Conservation (phyloP, 805 yeast species). For the Candida coleopterorum region DNA sequence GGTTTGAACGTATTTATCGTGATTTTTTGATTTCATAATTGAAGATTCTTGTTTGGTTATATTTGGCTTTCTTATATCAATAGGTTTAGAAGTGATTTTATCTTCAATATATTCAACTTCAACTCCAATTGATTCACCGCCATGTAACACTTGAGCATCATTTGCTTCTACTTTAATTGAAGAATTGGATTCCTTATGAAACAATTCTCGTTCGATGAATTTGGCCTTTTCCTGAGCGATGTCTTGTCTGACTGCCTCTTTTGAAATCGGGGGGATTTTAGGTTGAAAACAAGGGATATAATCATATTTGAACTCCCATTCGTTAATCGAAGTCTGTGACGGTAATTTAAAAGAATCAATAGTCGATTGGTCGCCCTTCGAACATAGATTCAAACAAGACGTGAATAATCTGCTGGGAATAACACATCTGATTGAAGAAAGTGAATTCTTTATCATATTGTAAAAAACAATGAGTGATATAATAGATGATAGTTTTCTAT, state of each 20-base stretch:
- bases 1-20: slow-evolving; percentile 37
- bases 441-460: too few species aligned
- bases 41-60: slow-evolving; percentile 11
- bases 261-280: slow-evolving; percentile 41
- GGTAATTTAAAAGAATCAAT: slow-evolving; percentile 56
- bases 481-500: too few species aligned
- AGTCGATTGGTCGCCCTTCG: slow-evolving; percentile 55
- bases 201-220: slow-evolving; percentile 33
- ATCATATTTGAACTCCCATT: slow-evolving; percentile 48
- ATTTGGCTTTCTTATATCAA: slow-evolving; percentile 20
- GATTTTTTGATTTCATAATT: slow-evolving; percentile 28
- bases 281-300: slow-evolving; percentile 38
- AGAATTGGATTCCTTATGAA: slow-evolving; percentile 26
- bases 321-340: slow-evolving; percentile 39
- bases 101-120: slow-evolving; percentile 39
- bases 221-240: slow-evolving; percentile 39
- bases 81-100: slow-evolving; percentile 29
- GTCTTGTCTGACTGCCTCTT: slow-evolving; percentile 47
- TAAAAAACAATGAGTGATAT: too few species aligned
- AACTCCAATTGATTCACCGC: slow-evolving; percentile 35
- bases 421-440: not conserved
- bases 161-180: slow-evolving; percentile 43
- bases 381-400: slow-evolving; percentile 13
- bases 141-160: slow-evolving; percentile 36
- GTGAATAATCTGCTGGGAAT: too few species aligned